A percentile compares a stretch with the other conserved stretches of the same genome.
Evolutionary conservation across 768 basidiomycete species (phyloP).

Genomic region (Mycena amicta): DNA sequence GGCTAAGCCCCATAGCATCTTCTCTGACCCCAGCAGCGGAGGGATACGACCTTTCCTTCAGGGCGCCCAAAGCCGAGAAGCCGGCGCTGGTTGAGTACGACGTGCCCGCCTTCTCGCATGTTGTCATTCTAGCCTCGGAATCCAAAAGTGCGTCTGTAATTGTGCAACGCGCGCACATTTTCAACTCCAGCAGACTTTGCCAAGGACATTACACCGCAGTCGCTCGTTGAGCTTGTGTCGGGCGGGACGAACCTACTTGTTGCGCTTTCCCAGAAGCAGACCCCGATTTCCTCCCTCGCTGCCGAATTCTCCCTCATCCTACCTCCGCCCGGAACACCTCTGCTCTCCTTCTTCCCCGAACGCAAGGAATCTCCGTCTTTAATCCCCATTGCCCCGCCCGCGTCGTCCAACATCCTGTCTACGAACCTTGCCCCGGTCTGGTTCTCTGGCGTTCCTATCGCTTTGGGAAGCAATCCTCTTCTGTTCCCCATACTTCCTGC

Average conservation of each 20-base stretch:
- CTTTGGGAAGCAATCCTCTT: conserved; percentile 72
- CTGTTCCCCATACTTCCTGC: conserved; percentile 83
- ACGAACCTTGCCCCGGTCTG: conserved; percentile 61
- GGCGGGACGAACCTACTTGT: conserved; percentile 82
- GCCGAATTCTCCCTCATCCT: conserved; percentile 91
- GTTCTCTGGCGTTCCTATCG: conserved; percentile 74
- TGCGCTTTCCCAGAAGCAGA: conserved; percentile 75
- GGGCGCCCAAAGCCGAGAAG: conserved; percentile 72
- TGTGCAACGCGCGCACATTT: conserved; percentile 7
- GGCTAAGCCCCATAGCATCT: not conserved
- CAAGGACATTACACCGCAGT: conserved; percentile 79
- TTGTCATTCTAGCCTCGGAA: conserved; percentile 84
- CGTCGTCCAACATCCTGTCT: conserved; percentile 46
- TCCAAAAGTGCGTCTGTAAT: conserved; percentile 67
- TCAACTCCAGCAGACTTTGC: conserved; percentile 53
- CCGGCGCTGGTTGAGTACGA: conserved; percentile 72
- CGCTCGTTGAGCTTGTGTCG: conserved; percentile 69
- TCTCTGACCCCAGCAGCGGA: conserved; percentile 47
- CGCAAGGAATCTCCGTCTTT: conserved; percentile 65
- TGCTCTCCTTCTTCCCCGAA: conserved; percentile 85
- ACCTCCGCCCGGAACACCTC: conserved; percentile 79
- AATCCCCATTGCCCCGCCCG: conserved; percentile 62
- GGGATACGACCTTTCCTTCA: conserved; percentile 88
- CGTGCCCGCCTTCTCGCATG: conserved; percentile 77
- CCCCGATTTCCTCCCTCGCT: conserved; percentile 74